phyloP scores from a whole-genome alignment of 345 rosid species.

The Kernera saxatilis region DNA sequence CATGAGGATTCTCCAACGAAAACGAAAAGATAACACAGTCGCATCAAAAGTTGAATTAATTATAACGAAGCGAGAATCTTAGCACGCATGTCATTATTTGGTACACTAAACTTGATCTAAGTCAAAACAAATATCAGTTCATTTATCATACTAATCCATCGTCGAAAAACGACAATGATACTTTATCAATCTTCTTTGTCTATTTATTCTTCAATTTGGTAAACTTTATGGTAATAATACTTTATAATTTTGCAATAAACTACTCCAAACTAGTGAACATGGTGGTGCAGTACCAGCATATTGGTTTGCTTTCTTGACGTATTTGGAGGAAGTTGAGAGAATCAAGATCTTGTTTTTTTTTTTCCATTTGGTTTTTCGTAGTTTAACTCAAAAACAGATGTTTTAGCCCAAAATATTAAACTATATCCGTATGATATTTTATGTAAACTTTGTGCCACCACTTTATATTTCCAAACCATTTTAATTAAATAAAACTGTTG shows the following conservation, averaged over 20 bases:
- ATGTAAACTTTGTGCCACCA: too few relatives aligned
- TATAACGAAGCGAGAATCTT: conserved; percentile 8
- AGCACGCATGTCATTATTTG: conserved; percentile 12
- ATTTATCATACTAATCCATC: not conserved
- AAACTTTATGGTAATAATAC: not conserved
- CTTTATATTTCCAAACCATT: too few relatives aligned
- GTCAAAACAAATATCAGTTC: conserved; percentile 18
- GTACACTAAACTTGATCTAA: not conserved
- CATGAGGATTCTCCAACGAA: not conserved
- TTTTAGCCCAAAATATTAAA: too few relatives aligned
- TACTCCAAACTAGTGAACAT: too few relatives aligned
- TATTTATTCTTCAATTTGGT: not conserved
- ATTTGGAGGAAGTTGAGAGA: too few relatives aligned
- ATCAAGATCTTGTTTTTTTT: too few relatives aligned
- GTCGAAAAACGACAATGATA: conserved; percentile 1
- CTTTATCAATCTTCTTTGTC: not conserved
- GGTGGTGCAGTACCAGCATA: too few relatives aligned
- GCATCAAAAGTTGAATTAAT: conserved; percentile 4
- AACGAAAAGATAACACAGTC: not conserved
- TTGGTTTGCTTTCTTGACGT: too few relatives aligned
- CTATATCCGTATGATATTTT: too few relatives aligned
- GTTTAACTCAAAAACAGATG: too few relatives aligned
- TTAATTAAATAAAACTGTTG: too few relatives aligned
- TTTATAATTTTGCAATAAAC: not conserved
- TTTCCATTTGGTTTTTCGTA: too few relatives aligned